Base-by-base conservation (phyloP, 1,139 yeast genomes). In the Meyerozyma athensensis region DNA sequence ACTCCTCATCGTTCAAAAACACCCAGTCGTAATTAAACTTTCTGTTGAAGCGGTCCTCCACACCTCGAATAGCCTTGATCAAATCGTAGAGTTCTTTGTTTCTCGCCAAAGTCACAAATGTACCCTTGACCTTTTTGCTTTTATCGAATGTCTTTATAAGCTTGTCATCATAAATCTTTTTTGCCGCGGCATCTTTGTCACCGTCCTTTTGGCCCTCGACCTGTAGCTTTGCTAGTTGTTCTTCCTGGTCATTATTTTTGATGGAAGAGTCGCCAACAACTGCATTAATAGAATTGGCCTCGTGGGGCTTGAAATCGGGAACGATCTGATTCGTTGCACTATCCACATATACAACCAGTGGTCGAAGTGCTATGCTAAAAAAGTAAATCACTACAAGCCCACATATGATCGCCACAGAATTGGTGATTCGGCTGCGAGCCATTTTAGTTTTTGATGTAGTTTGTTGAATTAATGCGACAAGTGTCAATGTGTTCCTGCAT, bases 21-120 rank as follows among this genome's bases (percentile, higher is more conserved):
- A 84, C 84, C 94, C 94, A 85, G 56, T 84, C 92, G 56, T 85
- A 85, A 50, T 80, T 68, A 61, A 60, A 84, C 41, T 75, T 68
- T 30, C 64, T 55, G 63, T 85, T 85, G 66, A 84, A 85, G 34
- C 89, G 66, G 54, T 81, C 86, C 59, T 85, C 92, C 39, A 82
- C 65, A 24, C 77, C 68, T 41, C 89, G 67, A 64, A 85, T 83
- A 2, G 90, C 72, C 45, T 70, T 66, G 39, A 83, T 61, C 10
- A 87, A 83, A 3, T 76, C 79, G 34, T 66, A 70, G 23, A 85
- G 58, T 56, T 85, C 95, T 44, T 65, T 59, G 56, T 85, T 85
- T 54, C 83, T 61, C 4, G 79, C 81, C 47, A 77, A 62, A 0
- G 79, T 65, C 32, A 80, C 82, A 47, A 81, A 69, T 3, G 84